Percentiles rank a stretch among this genome's conserved stretches.
These are phyloP conservation scores for Aspergillus sclerotioniger DNA, from an alignment of 495 filamentous ascomycete genomes.

Conservation along the genomic window DNA sequence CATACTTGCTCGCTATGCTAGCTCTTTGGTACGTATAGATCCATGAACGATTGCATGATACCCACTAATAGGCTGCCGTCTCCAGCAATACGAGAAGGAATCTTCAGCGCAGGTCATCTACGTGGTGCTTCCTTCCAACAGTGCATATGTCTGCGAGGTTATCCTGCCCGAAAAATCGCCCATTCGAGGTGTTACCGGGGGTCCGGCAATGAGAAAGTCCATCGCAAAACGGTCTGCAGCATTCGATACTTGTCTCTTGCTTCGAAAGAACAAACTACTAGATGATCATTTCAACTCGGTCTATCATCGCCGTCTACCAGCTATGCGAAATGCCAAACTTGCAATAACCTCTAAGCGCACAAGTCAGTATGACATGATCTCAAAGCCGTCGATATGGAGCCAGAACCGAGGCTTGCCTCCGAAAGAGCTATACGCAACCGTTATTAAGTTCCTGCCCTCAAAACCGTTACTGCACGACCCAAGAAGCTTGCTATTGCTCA, in stretches of 20 bases:
- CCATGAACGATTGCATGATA: background rate
- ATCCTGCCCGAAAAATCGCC: conserved; percentile 77
- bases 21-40: conserved; percentile 47
- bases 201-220: conserved; percentile 59
- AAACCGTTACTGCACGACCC: conserved; percentile 59
- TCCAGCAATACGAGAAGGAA: conserved; percentile 60
- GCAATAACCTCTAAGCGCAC: conserved; percentile 76
- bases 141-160: conserved; percentile 75
- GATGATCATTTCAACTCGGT: conserved; percentile 71
- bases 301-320: conserved; percentile 70
- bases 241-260: conserved; percentile 74
- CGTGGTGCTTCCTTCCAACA: conserved; percentile 52
- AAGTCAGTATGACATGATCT: conserved; percentile 69
- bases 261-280: conserved; percentile 65
- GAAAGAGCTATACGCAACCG: conserved; percentile 57
- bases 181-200: conserved; percentile 62
- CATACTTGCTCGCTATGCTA: conserved; percentile 63
- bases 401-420: conserved; percentile 50
- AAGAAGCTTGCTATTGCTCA: conserved; percentile 68
- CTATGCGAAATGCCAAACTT: conserved; percentile 87
- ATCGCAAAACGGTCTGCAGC: conserved; percentile 88
- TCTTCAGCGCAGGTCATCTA: conserved; percentile 58
- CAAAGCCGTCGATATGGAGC: conserved; percentile 80
- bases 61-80: background rate
- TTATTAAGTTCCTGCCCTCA: conserved; percentile 59